Base-by-base conservation (phyloP, 139 green algal species). In the Volvox africanus region DNA sequence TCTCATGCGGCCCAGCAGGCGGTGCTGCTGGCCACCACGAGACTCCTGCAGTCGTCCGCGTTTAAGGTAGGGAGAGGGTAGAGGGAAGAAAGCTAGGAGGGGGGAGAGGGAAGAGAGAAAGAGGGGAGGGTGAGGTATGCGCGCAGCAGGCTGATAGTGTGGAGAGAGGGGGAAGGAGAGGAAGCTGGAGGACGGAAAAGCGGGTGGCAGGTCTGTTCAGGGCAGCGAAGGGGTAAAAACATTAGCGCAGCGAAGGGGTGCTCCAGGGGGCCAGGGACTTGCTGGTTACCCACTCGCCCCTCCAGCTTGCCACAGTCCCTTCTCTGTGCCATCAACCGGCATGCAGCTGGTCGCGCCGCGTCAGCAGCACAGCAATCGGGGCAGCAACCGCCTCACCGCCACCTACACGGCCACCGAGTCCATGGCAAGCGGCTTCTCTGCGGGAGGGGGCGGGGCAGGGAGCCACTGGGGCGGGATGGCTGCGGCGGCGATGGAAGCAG, bases 371-470 rank as follows among this genome's bases (percentile, higher is more conserved):
- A 86, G 76, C 76, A 91, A 91, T 28, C 87, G 87, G 61, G 87
- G 87, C 61, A 86, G 76, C 87, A 91, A 91, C 87, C 87, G 76
- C 32, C 76, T 91, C 22, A 91, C 87, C 37, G 68, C 61, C 76
- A 86, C 87, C 14, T 30, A 83, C 87, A 86, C 76, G 6, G 67
- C 86, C 22, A 91, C 87, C 13, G 87, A 90, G 50, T 90, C 86
- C 50, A 76, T 90, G 86, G 86, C 86, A 20, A 84, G 71, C 3
- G 86, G 86, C 19, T 83, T 75, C 67, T 88, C 83, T 17, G 67
- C 22, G 20, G 83, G 67, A 65, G 36, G 83, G 20, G 83, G 35
- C n/a, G 50, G 24, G 30, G 82, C 26, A n/a, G 44, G 81, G 19
- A 65, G 35, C 81, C 61, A 61, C n/a, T 65, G 61, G 61, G 81